Evolutionary conservation across 2,329 filamentous ascomycete genomes (phyloP).

Genomic region (Fusarium begoniae): DNA sequence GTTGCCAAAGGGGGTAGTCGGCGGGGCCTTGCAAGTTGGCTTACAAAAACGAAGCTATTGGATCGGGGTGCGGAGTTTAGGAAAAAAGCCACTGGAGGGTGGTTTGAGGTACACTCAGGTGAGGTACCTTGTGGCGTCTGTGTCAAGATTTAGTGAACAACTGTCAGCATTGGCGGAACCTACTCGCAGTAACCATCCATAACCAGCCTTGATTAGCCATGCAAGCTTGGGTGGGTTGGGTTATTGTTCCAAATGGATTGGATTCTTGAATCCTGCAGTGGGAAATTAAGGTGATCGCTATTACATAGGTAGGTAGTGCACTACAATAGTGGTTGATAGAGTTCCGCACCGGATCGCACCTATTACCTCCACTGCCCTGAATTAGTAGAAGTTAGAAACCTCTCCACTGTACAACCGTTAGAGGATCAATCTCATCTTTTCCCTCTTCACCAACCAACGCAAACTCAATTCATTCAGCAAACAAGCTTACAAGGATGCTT

Average conservation of each 20-base stretch:
- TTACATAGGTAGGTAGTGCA: not conserved
- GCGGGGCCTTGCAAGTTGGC: not conserved
- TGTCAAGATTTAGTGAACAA: slow-evolving; percentile 35
- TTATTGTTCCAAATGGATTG: not conserved
- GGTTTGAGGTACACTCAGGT: not conserved
- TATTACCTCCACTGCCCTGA: not conserved
- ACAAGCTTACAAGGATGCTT: slow-evolving; percentile 3
- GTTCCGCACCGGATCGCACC: not conserved
- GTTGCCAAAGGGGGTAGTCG: not conserved
- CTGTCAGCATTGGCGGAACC: slow-evolving; percentile 35
- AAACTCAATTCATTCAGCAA: slow-evolving; percentile 13
- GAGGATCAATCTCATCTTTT: not conserved
- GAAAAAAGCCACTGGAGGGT: not conserved
- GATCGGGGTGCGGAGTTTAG: not conserved
- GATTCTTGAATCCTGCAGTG: not conserved
- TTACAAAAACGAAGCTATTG: not conserved
- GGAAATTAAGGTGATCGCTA: slow-evolving; percentile 10
- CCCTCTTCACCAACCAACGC: not conserved
- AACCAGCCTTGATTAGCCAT: not conserved
- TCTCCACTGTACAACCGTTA: slow-evolving; percentile 7
- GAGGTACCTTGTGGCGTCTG: slow-evolving; percentile 14
- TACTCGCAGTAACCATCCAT: not conserved
- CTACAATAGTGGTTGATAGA: not conserved
- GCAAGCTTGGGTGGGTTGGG: not conserved
- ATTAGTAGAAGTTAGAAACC: not conserved